Evolutionary conservation across 805 yeast species (phyloP).

Genomic region (Cyberlindnera xylosilytica): DNA sequence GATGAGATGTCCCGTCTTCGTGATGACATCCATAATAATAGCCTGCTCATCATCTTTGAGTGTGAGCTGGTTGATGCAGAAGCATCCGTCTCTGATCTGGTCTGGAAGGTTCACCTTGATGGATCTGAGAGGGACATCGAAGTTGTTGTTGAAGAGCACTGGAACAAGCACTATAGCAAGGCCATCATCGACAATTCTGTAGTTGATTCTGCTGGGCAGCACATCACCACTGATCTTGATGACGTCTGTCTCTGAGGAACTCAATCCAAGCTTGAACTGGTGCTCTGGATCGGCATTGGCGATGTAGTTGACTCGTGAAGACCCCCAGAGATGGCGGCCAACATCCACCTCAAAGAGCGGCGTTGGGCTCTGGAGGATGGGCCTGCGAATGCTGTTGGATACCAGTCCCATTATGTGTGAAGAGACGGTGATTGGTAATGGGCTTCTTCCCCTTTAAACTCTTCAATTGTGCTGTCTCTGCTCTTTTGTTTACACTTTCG

Average conservation of each 20-base stretch:
- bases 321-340: slow-evolving; percentile 24
- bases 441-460: no score
- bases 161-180: slow-evolving; percentile 21
- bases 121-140: slow-evolving; percentile 17
- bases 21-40: slow-evolving; percentile 52
- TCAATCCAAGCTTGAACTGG: slow-evolving; percentile 16
- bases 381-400: slow-evolving; percentile 13
- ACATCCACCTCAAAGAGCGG: slow-evolving; percentile 21
- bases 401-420: slow-evolving; percentile 16
- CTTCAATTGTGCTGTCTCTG: neutral
- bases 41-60: slow-evolving; percentile 23
- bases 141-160: slow-evolving; percentile 23
- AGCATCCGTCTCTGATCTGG: slow-evolving; percentile 33
- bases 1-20: slow-evolving; percentile 47
- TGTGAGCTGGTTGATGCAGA: slow-evolving; percentile 33
- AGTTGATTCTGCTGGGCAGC: slow-evolving; percentile 33
- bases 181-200: slow-evolving; percentile 21
- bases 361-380: slow-evolving; percentile 1
- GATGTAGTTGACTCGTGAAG: slow-evolving; percentile 5
- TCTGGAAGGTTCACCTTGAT: slow-evolving; percentile 38
- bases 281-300: slow-evolving; percentile 20
- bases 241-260: slow-evolving; percentile 18
- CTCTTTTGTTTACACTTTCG: slow-evolving; percentile 7
- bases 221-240: slow-evolving; percentile 32
- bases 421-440: neutral